A percentile compares a stretch with the other conserved stretches of the same genome.
Conservation (phyloP, 108 stramenopile genomes). For the Schizochytrium sp. region DNA sequence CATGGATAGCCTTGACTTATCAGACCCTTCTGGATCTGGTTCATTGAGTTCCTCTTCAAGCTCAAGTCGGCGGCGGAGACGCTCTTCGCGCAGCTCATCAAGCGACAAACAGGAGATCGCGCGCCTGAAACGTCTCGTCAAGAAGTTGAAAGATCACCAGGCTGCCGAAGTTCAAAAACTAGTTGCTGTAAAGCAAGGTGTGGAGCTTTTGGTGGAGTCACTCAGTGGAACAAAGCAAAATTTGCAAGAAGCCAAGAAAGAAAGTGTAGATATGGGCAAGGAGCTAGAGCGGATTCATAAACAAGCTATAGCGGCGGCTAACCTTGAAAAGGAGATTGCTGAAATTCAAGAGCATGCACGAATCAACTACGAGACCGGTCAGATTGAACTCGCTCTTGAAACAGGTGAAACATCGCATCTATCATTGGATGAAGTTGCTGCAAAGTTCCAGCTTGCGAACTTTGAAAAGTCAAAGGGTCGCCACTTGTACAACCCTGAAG, state of each 20-base stretch:
- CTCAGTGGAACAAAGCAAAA: conserved; percentile 8
- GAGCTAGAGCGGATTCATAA: conserved; percentile 48
- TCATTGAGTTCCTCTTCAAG: not conserved
- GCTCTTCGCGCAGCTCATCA: not conserved
- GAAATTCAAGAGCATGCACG: conserved; percentile 47
- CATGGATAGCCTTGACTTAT: not conserved
- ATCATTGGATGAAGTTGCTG: conserved; percentile 34
- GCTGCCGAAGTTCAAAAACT: conserved; percentile 42
- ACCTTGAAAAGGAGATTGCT: conserved; percentile 43
- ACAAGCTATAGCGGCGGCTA: conserved; percentile 12
- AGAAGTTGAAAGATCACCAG: conserved; percentile 56
- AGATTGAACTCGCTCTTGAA: conserved; percentile 37
- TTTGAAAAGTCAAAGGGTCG: conserved; percentile 42
- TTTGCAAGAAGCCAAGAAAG: conserved; percentile 33
- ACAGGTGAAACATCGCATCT: conserved; percentile 60
- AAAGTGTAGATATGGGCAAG: conserved; percentile 48
- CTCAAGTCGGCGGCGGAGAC: not conserved
- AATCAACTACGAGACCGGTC: conserved; percentile 50
- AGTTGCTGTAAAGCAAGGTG: not conserved
- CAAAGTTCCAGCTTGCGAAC: conserved; percentile 37
- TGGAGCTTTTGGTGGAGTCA: not conserved
- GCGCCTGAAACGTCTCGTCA: conserved; percentile 18
- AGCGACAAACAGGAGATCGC: conserved; percentile 47
- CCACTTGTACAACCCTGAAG: not conserved
- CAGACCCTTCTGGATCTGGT: not conserved